A percentile compares a stretch with the other conserved stretches of the same genome.
These are phyloP conservation scores for Thermomyces lanuginosus DNA, from an alignment of 2,329 filamentous ascomycete genomes.

Conservation along the genomic window DNA sequence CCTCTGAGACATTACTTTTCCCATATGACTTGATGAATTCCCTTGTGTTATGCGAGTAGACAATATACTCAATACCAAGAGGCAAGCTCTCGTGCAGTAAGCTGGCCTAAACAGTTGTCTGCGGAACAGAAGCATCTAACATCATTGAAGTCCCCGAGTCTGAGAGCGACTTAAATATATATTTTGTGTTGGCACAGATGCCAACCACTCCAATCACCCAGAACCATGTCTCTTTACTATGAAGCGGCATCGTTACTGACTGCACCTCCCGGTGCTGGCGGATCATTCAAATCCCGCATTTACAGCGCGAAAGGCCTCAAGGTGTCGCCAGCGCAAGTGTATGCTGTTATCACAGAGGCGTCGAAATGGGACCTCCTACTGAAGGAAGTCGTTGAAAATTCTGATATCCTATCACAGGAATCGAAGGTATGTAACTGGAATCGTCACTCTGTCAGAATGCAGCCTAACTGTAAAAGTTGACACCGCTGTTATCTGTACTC, in stretches of 20 bases:
- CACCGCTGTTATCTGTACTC: conserved; percentile 61
- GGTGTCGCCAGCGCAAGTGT: conserved; percentile 64
- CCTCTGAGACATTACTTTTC: too few relatives aligned
- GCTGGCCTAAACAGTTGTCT: too few relatives aligned
- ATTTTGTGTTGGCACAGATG: too few relatives aligned
- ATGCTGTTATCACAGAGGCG: conserved; percentile 70
- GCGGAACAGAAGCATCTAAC: too few relatives aligned
- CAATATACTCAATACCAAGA: too few relatives aligned
- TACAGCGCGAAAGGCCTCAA: conserved; percentile 61
- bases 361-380: conserved; percentile 80
- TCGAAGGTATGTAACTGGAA: conserved; percentile 49
- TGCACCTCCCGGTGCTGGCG: conserved; percentile 47
- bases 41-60: too few relatives aligned
- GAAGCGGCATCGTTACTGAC: conserved; percentile 67
- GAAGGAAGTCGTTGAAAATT: conserved; percentile 74
- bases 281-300: conserved; percentile 72
- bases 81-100: too few relatives aligned
- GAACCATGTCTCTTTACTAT: conserved; percentile 86
- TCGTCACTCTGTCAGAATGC: neutral
- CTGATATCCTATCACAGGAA: conserved; percentile 61
- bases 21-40: too few relatives aligned
- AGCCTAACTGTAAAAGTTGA: conserved; percentile 42
- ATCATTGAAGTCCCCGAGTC: too few relatives aligned
- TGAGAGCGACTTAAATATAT: too few relatives aligned
- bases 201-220: too few relatives aligned